A percentile compares a stretch with the other conserved stretches of the same genome.
Evolutionary conservation across 768 basidiomycete species (phyloP).

Genomic region (Lentinula detonsa): DNA sequence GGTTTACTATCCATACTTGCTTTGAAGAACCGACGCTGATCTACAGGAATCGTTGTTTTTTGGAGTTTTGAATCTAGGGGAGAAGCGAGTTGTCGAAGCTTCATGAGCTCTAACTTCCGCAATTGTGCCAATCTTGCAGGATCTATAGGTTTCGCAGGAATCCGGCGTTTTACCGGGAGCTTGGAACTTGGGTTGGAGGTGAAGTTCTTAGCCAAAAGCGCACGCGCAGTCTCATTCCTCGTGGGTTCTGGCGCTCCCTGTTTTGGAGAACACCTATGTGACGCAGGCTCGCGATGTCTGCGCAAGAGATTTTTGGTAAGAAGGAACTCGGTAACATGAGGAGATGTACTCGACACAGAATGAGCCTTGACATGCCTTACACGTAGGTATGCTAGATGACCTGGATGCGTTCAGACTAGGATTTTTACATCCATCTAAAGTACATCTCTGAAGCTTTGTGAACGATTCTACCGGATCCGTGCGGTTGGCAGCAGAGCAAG

Average conservation of each 20-base stretch:
- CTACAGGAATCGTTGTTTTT: slow-evolving; percentile 35
- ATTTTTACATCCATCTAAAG: slow-evolving; percentile 44
- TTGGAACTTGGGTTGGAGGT: slow-evolving; percentile 18
- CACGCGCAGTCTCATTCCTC: slow-evolving; percentile 44
- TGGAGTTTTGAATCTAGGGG: slow-evolving; percentile 59
- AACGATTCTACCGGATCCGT: not conserved
- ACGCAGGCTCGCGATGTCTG: slow-evolving; percentile 63
- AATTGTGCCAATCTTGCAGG: slow-evolving; percentile 48
- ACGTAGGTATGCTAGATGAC: slow-evolving; percentile 27
- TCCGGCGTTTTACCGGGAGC: slow-evolving; percentile 11
- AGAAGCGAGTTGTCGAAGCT: slow-evolving; percentile 64
- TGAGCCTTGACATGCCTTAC: slow-evolving; percentile 44
- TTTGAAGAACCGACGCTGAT: slow-evolving; percentile 55
- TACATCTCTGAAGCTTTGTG: slow-evolving; percentile 41
- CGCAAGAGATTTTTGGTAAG: slow-evolving; percentile 9
- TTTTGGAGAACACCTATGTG: slow-evolving; percentile 46
- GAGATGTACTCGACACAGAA: slow-evolving; percentile 60
- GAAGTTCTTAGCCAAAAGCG: slow-evolving; percentile 50
- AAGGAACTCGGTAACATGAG: not conserved
- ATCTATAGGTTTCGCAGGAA: slow-evolving; percentile 32
- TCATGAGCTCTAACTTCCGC: slow-evolving; percentile 62
- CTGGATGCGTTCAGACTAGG: slow-evolving; percentile 37
- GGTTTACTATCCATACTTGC: slow-evolving; percentile 25
- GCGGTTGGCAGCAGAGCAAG: slow-evolving; percentile 31
- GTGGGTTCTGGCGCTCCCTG: slow-evolving; percentile 11